phyloP scores from a whole-genome alignment of 2,329 filamentous ascomycete genomes.

The Paecilomyces variotii region DNA sequence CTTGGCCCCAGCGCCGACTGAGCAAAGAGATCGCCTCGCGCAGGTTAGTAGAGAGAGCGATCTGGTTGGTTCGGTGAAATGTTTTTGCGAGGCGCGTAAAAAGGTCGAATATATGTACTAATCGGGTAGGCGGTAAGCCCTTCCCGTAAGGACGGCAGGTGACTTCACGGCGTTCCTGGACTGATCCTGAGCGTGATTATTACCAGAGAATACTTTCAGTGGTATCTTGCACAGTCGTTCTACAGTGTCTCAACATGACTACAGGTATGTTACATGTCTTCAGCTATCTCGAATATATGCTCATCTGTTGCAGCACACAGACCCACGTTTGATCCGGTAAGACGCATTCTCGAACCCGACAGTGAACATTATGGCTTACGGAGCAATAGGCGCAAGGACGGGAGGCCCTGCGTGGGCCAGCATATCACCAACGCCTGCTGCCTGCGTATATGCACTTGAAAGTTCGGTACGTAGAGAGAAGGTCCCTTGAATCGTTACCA shows the following conservation, averaged over 20 bases:
- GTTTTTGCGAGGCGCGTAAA: not conserved
- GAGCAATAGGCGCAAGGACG: slow-evolving; percentile 72
- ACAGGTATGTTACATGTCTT: slow-evolving; percentile 25
- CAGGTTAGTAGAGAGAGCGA: not conserved
- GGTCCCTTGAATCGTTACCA: not conserved
- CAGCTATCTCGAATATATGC: not conserved
- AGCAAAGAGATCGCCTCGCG: slow-evolving; percentile 6
- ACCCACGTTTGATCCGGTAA: slow-evolving; percentile 91
- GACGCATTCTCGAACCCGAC: slow-evolving; percentile 13
- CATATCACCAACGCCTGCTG: slow-evolving; percentile 91
- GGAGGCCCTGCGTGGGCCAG: slow-evolving; percentile 84
- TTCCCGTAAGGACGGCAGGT: not conserved
- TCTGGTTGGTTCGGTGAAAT: slow-evolving; percentile 4
- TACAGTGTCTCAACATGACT: slow-evolving; percentile 25
- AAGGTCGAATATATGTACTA: not conserved
- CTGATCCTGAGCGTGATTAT: not conserved
- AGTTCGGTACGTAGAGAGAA: slow-evolving; percentile 50
- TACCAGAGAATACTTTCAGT: not conserved
- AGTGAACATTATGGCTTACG: slow-evolving; percentile 18
- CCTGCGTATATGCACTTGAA: slow-evolving; percentile 93
- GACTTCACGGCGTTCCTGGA: not conserved
- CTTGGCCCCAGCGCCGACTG: slow-evolving; percentile 15
- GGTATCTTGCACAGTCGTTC: not conserved
- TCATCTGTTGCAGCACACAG: slow-evolving; percentile 53
- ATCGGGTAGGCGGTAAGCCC: not conserved